Evolutionary conservation across 2,329 filamentous ascomycete species (phyloP), one percentile per base, ranked within the genome.

Genomic region (Fusarium oxysporum): DNA sequence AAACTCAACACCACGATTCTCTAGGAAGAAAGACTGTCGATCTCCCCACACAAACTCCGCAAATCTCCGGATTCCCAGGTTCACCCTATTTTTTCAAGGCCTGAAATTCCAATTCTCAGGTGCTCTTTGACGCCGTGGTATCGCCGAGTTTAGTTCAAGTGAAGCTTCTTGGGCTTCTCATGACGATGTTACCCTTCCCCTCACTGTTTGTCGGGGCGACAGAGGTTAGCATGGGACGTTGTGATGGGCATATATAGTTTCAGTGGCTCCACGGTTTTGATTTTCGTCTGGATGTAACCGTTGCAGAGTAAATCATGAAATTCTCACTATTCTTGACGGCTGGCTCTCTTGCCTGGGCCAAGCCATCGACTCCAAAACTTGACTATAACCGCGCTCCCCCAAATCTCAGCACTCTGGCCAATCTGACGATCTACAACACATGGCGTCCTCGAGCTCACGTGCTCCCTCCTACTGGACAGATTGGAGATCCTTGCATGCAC

Each of bases 401-500:
- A 12, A 83, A 83, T 68, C 68, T 83, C 37, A 82, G 80, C 10
- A 81, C 80, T n/a, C 77, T 83, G 21, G 76, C 78, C 57, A 83
- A 83, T 69, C 77, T 76, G 44, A 77, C 80, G 53, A 72, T 82
- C 30, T 82, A 78, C 62, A 76, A 81, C 74, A 73, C 75, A 68
- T 77, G 74, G 75, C 70, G 74, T 33, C 83, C 83, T 7, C 80
- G 77, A 66, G 80, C 83, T 21, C 83, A 85, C 57, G 78, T 85
- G 3, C 78, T 84, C 3, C 83, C 83, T 8, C 78, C 80, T 0
- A 78, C 75, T 43, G 82, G 83, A 11, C 79, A 83, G 51, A 82
- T 84, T 45, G 83, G 82, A 40, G 84, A 85, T 62, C 83, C 83
- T 16, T 84, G 83, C 63, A 83, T 83, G 81, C 83, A 85, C 66